These are phyloP conservation scores for Gossypium turneri DNA, from an alignment of 345 rosid species.

Conservation along the genomic window DNA sequence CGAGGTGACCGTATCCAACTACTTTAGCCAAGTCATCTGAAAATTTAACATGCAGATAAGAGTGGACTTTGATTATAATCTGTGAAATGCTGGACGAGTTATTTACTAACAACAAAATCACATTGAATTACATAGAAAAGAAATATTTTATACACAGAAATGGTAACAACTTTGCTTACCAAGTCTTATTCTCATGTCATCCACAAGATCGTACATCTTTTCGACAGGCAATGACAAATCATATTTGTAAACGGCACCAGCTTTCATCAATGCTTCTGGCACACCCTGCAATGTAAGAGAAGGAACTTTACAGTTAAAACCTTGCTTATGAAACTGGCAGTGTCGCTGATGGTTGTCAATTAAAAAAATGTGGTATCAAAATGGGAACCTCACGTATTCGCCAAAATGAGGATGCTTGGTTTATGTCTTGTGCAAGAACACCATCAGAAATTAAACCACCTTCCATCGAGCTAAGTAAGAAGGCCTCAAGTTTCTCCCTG, in stretches of 20 bases:
- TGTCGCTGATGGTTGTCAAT: background rate
- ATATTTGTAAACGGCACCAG: constrained; percentile 87
- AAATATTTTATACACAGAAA: background rate
- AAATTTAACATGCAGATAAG: constrained; percentile 5
- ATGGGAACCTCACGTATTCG: constrained; percentile 74
- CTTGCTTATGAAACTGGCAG: background rate
- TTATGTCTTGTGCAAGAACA: constrained; percentile 85
- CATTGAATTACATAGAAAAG: background rate
- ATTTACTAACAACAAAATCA: background rate
- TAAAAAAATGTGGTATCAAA: constrained; percentile 11
- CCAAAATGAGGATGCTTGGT: constrained; percentile 92
- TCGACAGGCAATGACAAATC: constrained; percentile 87
- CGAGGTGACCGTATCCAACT: constrained; percentile 89
- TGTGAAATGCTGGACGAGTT: background rate
- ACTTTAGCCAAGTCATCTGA: constrained; percentile 72
- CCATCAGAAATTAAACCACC: constrained; percentile 87
- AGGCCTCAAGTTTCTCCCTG: constrained; percentile 95
- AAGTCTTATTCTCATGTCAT: constrained; percentile 66
- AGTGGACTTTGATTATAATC: background rate
- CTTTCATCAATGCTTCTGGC: constrained; percentile 81
- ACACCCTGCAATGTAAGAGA: constrained; percentile 49
- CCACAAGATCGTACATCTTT: constrained; percentile 77
- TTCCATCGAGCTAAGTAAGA: constrained; percentile 70
- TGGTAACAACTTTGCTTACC: constrained; percentile 38
- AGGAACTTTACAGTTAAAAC: constrained; percentile 4